Percentiles rank a stretch among this genome's conserved stretches.
These are phyloP conservation scores for Eucalyptus pumila DNA, from an alignment of 345 rosid genomes.

Conservation along the genomic window DNA sequence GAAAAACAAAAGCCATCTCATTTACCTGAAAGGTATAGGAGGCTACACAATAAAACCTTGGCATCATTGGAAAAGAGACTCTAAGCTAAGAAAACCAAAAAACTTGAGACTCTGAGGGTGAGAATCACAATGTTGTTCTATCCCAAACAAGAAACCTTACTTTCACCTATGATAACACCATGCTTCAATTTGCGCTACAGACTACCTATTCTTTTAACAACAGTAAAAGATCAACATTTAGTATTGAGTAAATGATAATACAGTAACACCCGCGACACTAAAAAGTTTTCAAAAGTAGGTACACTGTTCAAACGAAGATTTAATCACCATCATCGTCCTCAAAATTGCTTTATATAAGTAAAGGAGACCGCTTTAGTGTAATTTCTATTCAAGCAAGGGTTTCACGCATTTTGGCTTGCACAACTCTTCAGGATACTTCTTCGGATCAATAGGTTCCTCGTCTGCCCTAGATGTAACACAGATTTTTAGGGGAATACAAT, in stretches of 20 bases:
- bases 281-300: neutral
- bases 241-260: neutral
- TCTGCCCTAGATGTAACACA: slow-evolving; percentile 32
- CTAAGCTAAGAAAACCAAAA: neutral
- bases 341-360: neutral
- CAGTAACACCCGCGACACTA: neutral
- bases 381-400: slow-evolving; percentile 39
- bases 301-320: neutral
- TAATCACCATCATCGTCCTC: neutral
- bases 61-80: neutral
- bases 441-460: slow-evolving; percentile 47
- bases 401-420: slow-evolving; percentile 64
- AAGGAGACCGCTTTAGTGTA: neutral
- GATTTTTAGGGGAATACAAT: neutral
- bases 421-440: slow-evolving; percentile 41
- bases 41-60: neutral
- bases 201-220: neutral
- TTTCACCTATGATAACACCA: neutral
- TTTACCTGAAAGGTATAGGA: neutral
- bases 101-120: neutral
- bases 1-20: neutral
- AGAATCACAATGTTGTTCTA: neutral
- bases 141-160: neutral
- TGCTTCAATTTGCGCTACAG: neutral
- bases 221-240: neutral